A percentile compares a stretch with the other conserved stretches of the same genome.
Evolutionary conservation across 2,329 filamentous ascomycete species (phyloP).

Genomic region (Cadophora sp.): DNA sequence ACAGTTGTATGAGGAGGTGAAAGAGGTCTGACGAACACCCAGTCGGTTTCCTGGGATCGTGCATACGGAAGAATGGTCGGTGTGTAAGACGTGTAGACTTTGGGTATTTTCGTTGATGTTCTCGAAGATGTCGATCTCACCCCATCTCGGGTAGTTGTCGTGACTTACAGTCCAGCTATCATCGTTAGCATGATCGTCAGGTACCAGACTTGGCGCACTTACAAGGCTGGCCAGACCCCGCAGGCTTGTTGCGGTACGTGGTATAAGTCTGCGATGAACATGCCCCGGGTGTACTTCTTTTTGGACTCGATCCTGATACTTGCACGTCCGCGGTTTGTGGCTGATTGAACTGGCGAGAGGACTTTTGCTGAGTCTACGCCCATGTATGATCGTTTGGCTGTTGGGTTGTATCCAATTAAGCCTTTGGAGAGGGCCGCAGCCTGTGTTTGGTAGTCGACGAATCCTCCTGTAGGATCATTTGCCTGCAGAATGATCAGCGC

Average conservation of each 20-base stretch:
- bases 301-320: constrained; percentile 72
- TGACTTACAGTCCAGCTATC: constrained; percentile 42
- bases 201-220: not conserved
- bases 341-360: constrained; percentile 38
- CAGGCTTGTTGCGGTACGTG: constrained; percentile 76
- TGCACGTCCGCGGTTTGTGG: constrained; percentile 50
- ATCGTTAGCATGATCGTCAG: not conserved
- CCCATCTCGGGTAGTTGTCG: constrained; percentile 63
- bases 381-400: constrained; percentile 63
- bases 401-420: constrained; percentile 59
- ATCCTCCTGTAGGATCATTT: constrained; percentile 69
- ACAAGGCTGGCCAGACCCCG: constrained; percentile 73
- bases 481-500: constrained; percentile 29
- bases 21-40: constrained; percentile 1
- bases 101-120: constrained; percentile 66
- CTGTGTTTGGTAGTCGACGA: constrained; percentile 64
- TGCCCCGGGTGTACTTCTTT: constrained; percentile 65
- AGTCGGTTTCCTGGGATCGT: constrained; percentile 42
- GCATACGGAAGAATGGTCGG: constrained; percentile 50
- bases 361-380: constrained; percentile 64
- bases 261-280: constrained; percentile 74
- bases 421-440: constrained; percentile 57
- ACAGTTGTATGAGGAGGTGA: constrained; percentile 34
- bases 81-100: constrained; percentile 69
- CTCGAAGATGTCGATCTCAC: constrained; percentile 72